phyloP scores from a whole-genome alignment of 805 yeast species.

The Ogataea zsoltii region DNA sequence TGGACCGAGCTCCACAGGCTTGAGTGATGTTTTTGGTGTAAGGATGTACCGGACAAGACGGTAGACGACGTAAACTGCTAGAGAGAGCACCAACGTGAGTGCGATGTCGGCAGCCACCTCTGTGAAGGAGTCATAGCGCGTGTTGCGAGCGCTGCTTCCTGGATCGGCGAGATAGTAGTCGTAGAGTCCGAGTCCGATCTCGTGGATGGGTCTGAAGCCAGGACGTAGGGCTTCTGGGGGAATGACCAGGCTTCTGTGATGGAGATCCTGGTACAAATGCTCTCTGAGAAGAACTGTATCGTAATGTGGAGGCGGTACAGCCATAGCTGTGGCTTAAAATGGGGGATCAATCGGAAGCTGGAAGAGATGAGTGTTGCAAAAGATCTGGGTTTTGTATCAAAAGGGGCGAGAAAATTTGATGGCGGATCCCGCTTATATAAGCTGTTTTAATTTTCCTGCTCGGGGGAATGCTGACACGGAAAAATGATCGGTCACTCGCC shows the following conservation, averaged over 20 bases:
- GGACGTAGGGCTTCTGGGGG: slow-evolving; percentile 27
- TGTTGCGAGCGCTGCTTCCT: slow-evolving; percentile 3
- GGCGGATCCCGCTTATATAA: no score
- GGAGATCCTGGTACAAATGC: slow-evolving; percentile 32
- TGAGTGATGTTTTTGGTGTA: background rate
- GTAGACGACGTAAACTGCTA: slow-evolving; percentile 1
- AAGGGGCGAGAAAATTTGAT: no score
- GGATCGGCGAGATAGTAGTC: slow-evolving; percentile 27
- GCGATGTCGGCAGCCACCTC: slow-evolving; percentile 7
- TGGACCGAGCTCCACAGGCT: slow-evolving; percentile 4
- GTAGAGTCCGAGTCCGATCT: slow-evolving; percentile 34
- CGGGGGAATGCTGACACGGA: no score
- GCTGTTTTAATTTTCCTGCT: no score
- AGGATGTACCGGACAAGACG: background rate
- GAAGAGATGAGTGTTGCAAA: no score
- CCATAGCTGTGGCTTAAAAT: slow-evolving; percentile 23
- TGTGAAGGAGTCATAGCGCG: slow-evolving; percentile 3
- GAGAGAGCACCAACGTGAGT: slow-evolving; percentile 1
- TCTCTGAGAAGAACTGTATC: slow-evolving; percentile 36
- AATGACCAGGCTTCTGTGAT: slow-evolving; percentile 27
- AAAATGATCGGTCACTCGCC: no score
- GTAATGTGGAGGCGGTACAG: slow-evolving; percentile 34
- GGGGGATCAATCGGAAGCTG: background rate
- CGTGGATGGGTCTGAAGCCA: slow-evolving; percentile 31
- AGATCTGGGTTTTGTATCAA: no score